Base-by-base conservation (phyloP, 1,139 yeast species). In the Yarrowia galli region DNA sequence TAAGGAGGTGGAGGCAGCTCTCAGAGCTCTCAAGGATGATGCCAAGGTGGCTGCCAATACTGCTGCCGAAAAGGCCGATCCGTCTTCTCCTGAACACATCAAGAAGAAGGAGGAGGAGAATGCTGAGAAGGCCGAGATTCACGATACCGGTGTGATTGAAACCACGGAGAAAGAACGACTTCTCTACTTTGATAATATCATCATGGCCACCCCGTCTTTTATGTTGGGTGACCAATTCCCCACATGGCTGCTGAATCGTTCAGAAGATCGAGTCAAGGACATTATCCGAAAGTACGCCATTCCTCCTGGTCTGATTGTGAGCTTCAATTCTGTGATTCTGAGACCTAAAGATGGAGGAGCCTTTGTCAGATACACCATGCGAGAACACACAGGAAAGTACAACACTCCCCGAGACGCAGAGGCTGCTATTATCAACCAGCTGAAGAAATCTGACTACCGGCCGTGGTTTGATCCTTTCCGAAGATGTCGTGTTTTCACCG, bases 311-410 rank as follows among this genome's bases (percentile, higher is more conserved):
- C 75, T 78, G 40, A 82, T 83, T 0, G 79, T 85, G 18, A 80
- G 80, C 32, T 80, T 86, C 77, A 70, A 77, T 78, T 71, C 81
- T 78, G 49, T 85, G 79, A 51, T 91, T 43, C 88, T 92, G 18
- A 90, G 97, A 0, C 82, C 90, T 69, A 83, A 97, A 71, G 99
- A 95, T 75, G 97, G 98, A 67, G 98, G 98, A 54, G 97, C 92
- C 0, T 93, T 95, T 81, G 95, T 91, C 42, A 89, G 89, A 71
- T 89, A 89, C 73, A 79, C 74, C 43, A 68, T 74, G 49, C 66
- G 69, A 5, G 74, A 72, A n/a, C 69, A 67, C n/a, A 67, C 67
- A 10, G 38, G 65, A 51, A 54, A 68, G 65, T 48, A 63, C 32
- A 7, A 15, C 6, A 28, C 75, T 12, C 70, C 71, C 13, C 70